A percentile compares a stretch with the other conserved stretches of the same genome.
phyloP scores from a whole-genome alignment of 2,329 filamentous ascomycete genomes.

The Colletotrichum sp. region DNA sequence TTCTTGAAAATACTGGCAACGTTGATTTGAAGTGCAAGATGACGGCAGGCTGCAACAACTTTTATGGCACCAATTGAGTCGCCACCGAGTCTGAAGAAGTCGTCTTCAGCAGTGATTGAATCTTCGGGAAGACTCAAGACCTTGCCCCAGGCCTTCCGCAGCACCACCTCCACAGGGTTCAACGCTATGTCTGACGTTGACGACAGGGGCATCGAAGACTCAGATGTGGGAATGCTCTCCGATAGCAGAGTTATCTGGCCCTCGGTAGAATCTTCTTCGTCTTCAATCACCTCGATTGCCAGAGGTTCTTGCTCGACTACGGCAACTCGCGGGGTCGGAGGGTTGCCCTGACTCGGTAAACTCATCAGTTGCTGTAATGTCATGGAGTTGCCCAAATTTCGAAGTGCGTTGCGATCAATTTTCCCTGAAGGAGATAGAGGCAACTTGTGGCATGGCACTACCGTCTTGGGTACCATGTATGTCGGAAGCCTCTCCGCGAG shows the following conservation, averaged over 20 bases:
- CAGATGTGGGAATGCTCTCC: background rate
- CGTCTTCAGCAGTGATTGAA: constrained; percentile 32
- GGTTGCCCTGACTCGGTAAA: background rate
- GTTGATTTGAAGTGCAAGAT: background rate
- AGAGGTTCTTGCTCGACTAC: accelerated
- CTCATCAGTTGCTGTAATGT: background rate
- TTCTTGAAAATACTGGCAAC: constrained; percentile 12
- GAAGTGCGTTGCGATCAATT: background rate
- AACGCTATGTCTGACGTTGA: background rate
- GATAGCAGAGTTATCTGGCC: background rate
- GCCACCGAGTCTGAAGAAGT: constrained; percentile 28
- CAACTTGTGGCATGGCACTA: background rate
- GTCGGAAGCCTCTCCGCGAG: background rate
- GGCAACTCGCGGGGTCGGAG: background rate
- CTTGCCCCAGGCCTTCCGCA: constrained; percentile 12
- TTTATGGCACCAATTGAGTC: constrained; percentile 31
- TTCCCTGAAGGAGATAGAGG: constrained; percentile 5
- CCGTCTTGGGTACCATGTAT: constrained; percentile 15
- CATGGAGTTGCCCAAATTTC: background rate
- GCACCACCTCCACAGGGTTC: background rate
- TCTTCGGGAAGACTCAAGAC: constrained; percentile 8
- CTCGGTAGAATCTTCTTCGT: background rate
- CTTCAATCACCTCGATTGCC: background rate
- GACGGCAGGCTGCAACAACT: constrained; percentile 18
- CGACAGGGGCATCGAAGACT: background rate